Evolutionary conservation across 225 moss, liverwort and hornwort species (phyloP), one percentile per base, ranked within the genome.

Genomic region (Marchantia paleacea): DNA sequence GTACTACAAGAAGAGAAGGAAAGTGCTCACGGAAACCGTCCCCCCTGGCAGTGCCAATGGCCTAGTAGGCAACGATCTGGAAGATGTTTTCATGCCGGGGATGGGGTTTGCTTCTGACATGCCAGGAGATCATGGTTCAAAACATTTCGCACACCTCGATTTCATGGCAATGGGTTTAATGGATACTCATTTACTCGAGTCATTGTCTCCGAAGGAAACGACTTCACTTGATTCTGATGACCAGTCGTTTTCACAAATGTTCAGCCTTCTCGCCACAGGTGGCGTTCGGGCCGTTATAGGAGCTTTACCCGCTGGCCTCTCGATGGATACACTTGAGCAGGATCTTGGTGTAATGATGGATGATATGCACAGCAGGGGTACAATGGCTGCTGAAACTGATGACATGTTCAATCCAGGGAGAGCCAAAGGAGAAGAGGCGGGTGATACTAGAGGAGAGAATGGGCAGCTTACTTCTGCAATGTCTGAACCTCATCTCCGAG

Each of bases 181-280:
- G 79, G 90, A 89, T 65, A 83, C 87, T 68, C 82, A 81, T 72
- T 77, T 91, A 79, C 75, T 89, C 0, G 91, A 85, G 79, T 88
- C 88, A 52, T 66, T 89, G 54, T 87, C 89, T 58, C 89, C 88
- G 24, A 93, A 90, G 81, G 96, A 89, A 79, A 84, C 86, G 62
- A 76, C 85, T 18, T 61, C 85, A 48, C 55, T 79, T 8, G 94
- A 94, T 69, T 89, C 89, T 79, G 97, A 93, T 72, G 89, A 91
- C 76, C 88, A 89, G 79, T 83, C 91, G 55, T 92, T 95, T 84
- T 90, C 92, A 79, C 91, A 95, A 86, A 99, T 99, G 95, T 92
- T 92, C 80, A 95, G 89, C 86, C 93, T 93, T 90, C 97, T 99
- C 80, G 97, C 90, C 81, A 84, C 89, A 86, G 97, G 97, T 86